Evolutionary conservation across 352 stramenopile species (phyloP), one percentile per base, ranked within the genome.

Genomic region (Phytopythium litorale): DNA sequence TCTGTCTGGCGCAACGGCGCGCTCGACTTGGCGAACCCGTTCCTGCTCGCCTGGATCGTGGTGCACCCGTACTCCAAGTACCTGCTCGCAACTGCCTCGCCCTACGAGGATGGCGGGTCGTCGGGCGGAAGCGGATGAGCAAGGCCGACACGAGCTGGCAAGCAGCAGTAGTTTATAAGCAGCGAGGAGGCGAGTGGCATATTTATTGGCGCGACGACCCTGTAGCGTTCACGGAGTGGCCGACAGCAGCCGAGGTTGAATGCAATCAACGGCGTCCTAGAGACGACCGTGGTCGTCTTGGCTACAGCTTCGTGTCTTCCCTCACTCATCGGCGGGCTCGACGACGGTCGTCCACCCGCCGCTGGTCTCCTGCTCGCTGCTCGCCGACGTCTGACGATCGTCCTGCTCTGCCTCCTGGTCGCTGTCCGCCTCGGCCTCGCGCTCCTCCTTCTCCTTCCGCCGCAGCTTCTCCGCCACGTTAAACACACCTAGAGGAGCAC

Each of bases 391-490:
- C 25, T 18, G 23, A 3, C 2, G 0, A 4, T 51, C 28, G 23
- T 46, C 19, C 1, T 33, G n/a, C 7, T 43, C 43, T 7, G 30
- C 57, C 2, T 56, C 57, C 4, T 23, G 13, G 21, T 54, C 59
- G 23, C 59, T 60, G 16, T 53, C 58, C 28, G 33, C 42, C 38
- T 72, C 63, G 35, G 70, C 59, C 13, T 59, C 60, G 19, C 60
- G 62, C n/a, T 75, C 54, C 52, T 81, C 63, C 50, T 71, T 63
- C 50, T 87, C 79, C 64, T 73, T 69, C 21, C 65, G 62, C n/a
- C 75, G 74, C 23, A 97, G 68, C 60, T 97, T 96, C 32, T 83
- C 83, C 25, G 90, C 87, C 46, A 88, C 76, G 66, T 98, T 97
- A 50, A 98, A 97, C 23, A 97, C 85, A 7, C 91, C 79, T 78